phyloP scores from a whole-genome alignment of 1,139 yeast genomes.

The Hemisphaericaspora lyxosophila region DNA sequence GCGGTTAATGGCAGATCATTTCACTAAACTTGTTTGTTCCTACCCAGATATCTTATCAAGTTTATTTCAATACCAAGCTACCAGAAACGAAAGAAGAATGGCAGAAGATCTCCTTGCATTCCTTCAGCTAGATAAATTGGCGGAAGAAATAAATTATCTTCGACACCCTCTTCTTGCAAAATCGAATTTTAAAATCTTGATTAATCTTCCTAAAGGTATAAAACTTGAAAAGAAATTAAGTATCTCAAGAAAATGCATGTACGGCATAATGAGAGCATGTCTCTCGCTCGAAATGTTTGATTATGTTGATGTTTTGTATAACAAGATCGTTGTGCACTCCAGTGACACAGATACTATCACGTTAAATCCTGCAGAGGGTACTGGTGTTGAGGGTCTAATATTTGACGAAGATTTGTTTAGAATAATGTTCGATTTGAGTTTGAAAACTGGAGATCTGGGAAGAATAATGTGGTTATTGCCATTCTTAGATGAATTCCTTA shows the following conservation, averaged over 20 bases:
- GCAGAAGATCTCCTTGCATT: constrained; percentile 29
- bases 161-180: constrained; percentile 24
- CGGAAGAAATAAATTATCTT: constrained; percentile 17
- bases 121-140: constrained; percentile 30
- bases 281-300: constrained; percentile 27
- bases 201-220: constrained; percentile 3
- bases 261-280: constrained; percentile 32
- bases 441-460: constrained; percentile 29
- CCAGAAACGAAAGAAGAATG: constrained; percentile 19
- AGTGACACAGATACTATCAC: constrained; percentile 15
- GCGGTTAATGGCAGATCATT: constrained; percentile 21
- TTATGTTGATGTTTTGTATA: constrained; percentile 35
- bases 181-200: constrained; percentile 23
- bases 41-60: constrained; percentile 30
- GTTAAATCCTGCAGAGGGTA: constrained; percentile 10
- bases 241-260: constrained; percentile 16
- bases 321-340: constrained; percentile 34
- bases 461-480: constrained; percentile 42
- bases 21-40: constrained; percentile 21
- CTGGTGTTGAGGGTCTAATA: constrained; percentile 13
- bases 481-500: constrained; percentile 32
- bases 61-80: constrained; percentile 27
- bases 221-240: constrained; percentile 8
- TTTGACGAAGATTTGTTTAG: constrained; percentile 28
- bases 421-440: constrained; percentile 27